Base-by-base conservation (phyloP, 2,329 filamentous ascomycete species). In the Gyromitra esculenta region DNA sequence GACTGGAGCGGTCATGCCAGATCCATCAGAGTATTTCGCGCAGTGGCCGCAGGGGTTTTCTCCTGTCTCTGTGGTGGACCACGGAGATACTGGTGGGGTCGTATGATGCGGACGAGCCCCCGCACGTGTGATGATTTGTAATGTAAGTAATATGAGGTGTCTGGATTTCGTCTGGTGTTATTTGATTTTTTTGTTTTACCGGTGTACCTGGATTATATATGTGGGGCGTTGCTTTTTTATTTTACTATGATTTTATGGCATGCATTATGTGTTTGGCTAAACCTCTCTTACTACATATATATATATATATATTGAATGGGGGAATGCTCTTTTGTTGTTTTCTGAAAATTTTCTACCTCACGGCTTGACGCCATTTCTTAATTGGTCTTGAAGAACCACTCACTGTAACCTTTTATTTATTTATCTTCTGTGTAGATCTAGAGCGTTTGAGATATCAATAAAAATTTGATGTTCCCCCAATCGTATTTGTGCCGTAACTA, bases 31-130 rank as follows among this genome's bases (percentile, higher is more conserved):
- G 41, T 77, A 77, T 69, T 77, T 77, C 39, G 67, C 75, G 43
- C 72, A 73, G 45, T 77, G 75, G 75, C 75, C 75, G 25, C 75
- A 77, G 54, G 71, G 70, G 50, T 77, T 77, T 62, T 77, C 75
- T 45, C 75, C 75, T 57, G 57, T 77, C 62, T 77, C 75, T 41
- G 66, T 69, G 43, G 72, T 64, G 4, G 75, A 70, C 21, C 75
- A 77, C 66, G 71, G 70, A 65, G 72, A 71, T 31, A 57, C 57
- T 71, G 66, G 59, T 15, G 66, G 43, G 25, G 39, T 64, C 18
- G 65, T 75, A 71, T 75, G 72, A 75, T 70, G 37, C 41, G 31
- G 45, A 25, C 31, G 15, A 31, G 18, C n/a, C 21, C 59, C 64
- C 39, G 48, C 43, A 43, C 7, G 41, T 37, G 54, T 6, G 43